phyloP scores from a whole-genome alignment of 768 basidiomycete genomes.

The Mycena floridula region DNA sequence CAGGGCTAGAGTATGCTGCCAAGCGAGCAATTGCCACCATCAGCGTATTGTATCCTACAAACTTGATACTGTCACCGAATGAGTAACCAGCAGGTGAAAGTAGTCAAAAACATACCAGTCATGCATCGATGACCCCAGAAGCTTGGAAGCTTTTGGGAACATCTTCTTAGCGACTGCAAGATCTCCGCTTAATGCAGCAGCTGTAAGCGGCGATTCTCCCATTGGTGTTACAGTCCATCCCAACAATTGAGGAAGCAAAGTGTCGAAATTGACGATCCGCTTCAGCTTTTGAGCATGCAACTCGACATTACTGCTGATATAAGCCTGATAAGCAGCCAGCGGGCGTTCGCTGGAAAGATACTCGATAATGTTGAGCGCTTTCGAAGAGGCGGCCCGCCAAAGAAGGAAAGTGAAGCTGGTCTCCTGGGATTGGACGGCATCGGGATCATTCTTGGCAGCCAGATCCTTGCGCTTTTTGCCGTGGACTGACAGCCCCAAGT shows the following conservation, averaged over 20 bases:
- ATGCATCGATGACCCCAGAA: conserved; percentile 36
- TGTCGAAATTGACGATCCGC: no score
- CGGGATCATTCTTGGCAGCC: conserved; percentile 54
- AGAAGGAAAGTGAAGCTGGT: conserved; percentile 22
- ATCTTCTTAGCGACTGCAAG: conserved; percentile 37
- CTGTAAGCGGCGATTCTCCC: conserved; percentile 40
- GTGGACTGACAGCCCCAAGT: conserved; percentile 56
- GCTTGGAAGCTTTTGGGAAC: conserved; percentile 32
- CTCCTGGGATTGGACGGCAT: conserved; percentile 18
- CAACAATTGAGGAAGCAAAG: no score
- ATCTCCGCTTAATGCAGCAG: conserved; percentile 31
- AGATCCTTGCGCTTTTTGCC: conserved; percentile 58
- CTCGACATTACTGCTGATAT: no score
- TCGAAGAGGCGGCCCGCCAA: conserved; percentile 35
- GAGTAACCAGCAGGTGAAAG: not conserved
- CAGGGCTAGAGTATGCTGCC: no score
- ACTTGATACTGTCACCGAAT: conserved; percentile 44
- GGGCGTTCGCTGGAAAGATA: conserved; percentile 44
- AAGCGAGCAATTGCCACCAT: conserved; percentile 38
- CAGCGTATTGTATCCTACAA: conserved; percentile 38
- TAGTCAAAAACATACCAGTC: conserved; percentile 28
- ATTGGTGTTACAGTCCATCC: not conserved
- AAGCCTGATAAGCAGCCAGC: conserved; percentile 44
- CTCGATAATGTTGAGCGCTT: conserved; percentile 36
- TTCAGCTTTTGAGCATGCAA: no score